Conservation (phyloP, 108 stramenopile genomes). For the Pelagomonas calceolata region DNA sequence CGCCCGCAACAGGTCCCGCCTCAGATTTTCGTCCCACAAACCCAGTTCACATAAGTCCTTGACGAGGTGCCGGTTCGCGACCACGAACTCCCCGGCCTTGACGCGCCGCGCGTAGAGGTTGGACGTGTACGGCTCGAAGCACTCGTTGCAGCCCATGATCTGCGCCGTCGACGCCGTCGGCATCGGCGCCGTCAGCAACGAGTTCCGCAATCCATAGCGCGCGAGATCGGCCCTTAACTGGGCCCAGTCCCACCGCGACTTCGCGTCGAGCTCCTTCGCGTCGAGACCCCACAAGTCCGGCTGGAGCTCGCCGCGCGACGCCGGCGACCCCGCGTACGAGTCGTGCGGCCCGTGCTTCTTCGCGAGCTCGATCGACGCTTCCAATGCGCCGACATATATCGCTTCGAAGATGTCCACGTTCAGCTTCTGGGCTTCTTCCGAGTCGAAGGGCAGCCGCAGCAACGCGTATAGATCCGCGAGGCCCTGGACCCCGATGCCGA, state of each 20-base stretch:
- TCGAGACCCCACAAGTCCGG: slow-evolving; percentile 79
- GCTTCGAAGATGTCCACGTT: slow-evolving; percentile 92
- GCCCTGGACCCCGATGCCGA: slow-evolving; percentile 92
- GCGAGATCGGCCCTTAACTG: slow-evolving; percentile 58
- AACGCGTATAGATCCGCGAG: slow-evolving; percentile 86
- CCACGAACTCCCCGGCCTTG: slow-evolving; percentile 90
- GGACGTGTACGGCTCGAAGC: slow-evolving; percentile 90
- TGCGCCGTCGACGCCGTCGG: slow-evolving; percentile 58
- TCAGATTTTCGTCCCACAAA: slow-evolving; percentile 75
- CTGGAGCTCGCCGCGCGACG: slow-evolving; percentile 76
- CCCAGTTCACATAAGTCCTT: slow-evolving; percentile 84
- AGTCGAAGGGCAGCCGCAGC: slow-evolving; percentile 79
- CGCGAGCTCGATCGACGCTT: slow-evolving; percentile 83
- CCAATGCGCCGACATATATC: slow-evolving; percentile 83
- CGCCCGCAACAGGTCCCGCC: slow-evolving; percentile 56
- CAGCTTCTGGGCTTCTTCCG: slow-evolving; percentile 60
- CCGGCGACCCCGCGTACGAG: slow-evolving; percentile 76
- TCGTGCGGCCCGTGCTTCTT: slow-evolving; percentile 67
- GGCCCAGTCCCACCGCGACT: slow-evolving; percentile 78
- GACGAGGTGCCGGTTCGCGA: slow-evolving; percentile 88
- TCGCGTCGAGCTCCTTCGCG: slow-evolving; percentile 24
- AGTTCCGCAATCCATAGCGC: slow-evolving; percentile 71
- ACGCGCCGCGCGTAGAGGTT: slow-evolving; percentile 90
- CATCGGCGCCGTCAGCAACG: slow-evolving; percentile 54
- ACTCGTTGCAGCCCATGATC: slow-evolving; percentile 93